Base-by-base conservation (phyloP, 2,329 filamentous ascomycete genomes). In the Phialemonium atrogriseum region DNA sequence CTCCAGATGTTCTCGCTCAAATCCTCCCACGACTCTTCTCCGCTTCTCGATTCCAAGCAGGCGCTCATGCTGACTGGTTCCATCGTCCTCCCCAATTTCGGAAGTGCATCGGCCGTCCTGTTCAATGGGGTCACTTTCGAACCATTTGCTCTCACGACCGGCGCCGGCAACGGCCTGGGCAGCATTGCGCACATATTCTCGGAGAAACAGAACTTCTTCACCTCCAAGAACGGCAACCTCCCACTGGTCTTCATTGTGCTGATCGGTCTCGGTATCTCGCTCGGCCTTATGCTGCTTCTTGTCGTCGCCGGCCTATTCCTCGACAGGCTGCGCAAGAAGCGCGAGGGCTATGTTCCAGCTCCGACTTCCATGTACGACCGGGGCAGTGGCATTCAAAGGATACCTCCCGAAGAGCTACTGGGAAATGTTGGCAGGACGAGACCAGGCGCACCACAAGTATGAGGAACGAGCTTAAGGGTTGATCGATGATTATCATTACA, bases 121-220 rank as follows among this genome's bases (percentile, higher is more conserved):
- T 98, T 84, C 63, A 85, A 96, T 49, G 91, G 91, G 46, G 85
- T 78, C 9, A 62, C 66, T 3, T 77, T 89, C 51, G 67, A 68
- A 31, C 89, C 91, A 0, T 94, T 89, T 54, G 72, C 86, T 24
- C 70, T 98, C 24, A 84, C 88, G 2, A 81, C 76, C 27, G 80
- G 70, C 36, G 59, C 69, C 10, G 68, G 77, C 47, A 77, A 77
- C 36, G 66, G 68, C 10, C 64, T 74, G 9, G 86, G 88, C 29
- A 88, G 77, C 46, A 73, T 98, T 48, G 78, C 82, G 20, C 77
- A 75, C 43, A 69, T 96, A 39, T 94, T 98, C 55, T 82, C 88
- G 9, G 78, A 93, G 59, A 81, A 84, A 29, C 65, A 80, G 40
- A 77, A 83, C 50, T 84, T 84, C 51, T 91, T 94, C 60, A 69